These are phyloP conservation scores for Excoecaria agallocha DNA, from an alignment of 345 rosid species.

Conservation along the genomic window DNA sequence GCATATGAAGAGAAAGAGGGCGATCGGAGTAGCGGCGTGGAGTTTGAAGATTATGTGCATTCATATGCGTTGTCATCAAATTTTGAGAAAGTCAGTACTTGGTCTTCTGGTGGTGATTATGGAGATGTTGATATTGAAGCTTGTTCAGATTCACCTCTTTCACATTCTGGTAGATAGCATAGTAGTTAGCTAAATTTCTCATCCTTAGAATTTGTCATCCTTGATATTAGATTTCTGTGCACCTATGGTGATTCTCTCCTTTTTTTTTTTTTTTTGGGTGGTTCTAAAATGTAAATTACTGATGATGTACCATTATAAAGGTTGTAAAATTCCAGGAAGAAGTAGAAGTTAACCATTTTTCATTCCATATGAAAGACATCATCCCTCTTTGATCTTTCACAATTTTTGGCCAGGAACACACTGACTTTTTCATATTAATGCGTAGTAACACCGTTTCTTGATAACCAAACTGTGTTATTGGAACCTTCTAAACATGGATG, in stretches of 20 bases:
- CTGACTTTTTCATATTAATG: neutral
- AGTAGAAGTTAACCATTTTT: neutral
- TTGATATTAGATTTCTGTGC: neutral
- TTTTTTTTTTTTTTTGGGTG: neutral
- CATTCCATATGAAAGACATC: neutral
- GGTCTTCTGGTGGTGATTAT: constrained; percentile 36
- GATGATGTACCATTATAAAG: neutral
- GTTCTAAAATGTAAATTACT: neutral
- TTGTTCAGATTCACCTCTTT: constrained; percentile 29
- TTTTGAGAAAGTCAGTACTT: constrained; percentile 36
- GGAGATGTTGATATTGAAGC: constrained; percentile 47
- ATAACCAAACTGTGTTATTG: too few species aligned
- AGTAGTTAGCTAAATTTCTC: neutral
- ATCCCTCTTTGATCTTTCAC: neutral
- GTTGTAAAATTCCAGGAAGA: neutral
- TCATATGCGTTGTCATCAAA: constrained; percentile 41
- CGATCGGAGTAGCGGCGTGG: constrained; percentile 13
- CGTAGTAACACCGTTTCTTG: too few species aligned
- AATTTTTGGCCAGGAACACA: neutral
- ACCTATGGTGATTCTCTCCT: neutral
- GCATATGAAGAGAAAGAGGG: constrained; percentile 35
- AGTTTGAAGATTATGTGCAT: constrained; percentile 51
- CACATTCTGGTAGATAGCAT: constrained; percentile 27
- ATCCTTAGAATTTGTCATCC: neutral
- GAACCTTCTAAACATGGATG: too few species aligned